phyloP scores from a whole-genome alignment of 2,329 filamentous ascomycete species.

The Pseudodiploospora longispora region DNA sequence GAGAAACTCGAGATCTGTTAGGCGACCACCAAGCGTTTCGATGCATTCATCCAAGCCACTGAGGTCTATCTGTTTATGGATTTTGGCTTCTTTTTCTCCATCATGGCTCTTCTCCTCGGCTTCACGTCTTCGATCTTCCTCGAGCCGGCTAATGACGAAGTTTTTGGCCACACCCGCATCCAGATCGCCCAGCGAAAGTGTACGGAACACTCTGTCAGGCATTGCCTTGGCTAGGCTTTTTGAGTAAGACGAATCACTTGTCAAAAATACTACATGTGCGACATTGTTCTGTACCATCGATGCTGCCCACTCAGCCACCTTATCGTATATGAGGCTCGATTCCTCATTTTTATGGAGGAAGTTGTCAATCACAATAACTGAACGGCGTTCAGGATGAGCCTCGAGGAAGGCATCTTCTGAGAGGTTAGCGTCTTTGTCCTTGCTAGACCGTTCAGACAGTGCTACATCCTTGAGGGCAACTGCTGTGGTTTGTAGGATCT shows the following conservation, averaged over 20 bases:
- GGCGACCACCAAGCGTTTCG: slow-evolving; percentile 71
- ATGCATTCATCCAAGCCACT: slow-evolving; percentile 75
- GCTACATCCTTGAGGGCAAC: slow-evolving; percentile 72
- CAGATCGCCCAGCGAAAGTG: slow-evolving; percentile 78
- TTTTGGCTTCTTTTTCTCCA: slow-evolving; percentile 17
- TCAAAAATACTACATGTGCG: slow-evolving; percentile 91
- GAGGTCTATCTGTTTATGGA: slow-evolving; percentile 37
- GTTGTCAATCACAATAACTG: slow-evolving; percentile 85
- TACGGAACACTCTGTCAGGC: slow-evolving; percentile 83
- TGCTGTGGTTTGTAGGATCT: slow-evolving; percentile 80
- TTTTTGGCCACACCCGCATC: slow-evolving; percentile 79
- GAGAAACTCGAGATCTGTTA: slow-evolving; percentile 94
- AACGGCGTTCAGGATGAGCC: slow-evolving; percentile 73
- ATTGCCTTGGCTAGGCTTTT: slow-evolving; percentile 82
- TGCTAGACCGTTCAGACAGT: slow-evolving; percentile 58
- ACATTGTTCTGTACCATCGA: slow-evolving; percentile 77
- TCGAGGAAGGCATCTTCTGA: slow-evolving; percentile 84
- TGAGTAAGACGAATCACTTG: slow-evolving; percentile 78
- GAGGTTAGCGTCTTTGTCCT: slow-evolving; percentile 64
- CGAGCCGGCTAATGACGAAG: slow-evolving; percentile 79
- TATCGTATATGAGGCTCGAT: slow-evolving; percentile 60
- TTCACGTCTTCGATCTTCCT: slow-evolving; percentile 34
- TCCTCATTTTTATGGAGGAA: slow-evolving; percentile 75
- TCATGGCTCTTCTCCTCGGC: slow-evolving; percentile 18
- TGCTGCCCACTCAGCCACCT: slow-evolving; percentile 84